phyloP scores from a whole-genome alignment of 2,329 filamentous ascomycete species.

The Nemania sp. region DNA sequence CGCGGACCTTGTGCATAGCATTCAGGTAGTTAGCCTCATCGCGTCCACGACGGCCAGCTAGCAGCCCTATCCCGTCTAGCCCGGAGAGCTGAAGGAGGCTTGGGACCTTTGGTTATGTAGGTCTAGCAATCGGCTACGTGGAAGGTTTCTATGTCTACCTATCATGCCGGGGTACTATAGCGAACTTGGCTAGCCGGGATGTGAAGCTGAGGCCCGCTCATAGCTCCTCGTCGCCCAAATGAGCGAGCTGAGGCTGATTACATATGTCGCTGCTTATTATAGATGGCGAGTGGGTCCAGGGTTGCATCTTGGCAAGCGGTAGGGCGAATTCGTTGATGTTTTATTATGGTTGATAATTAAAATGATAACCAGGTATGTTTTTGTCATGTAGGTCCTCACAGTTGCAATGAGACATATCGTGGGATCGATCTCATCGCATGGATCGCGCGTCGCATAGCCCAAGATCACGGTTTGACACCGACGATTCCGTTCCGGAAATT shows the following conservation, averaged over 20 bases:
- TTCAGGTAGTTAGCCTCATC: slow-evolving; percentile 23
- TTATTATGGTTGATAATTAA: background rate
- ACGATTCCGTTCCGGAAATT: background rate
- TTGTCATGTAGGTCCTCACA: background rate
- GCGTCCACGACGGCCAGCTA: slow-evolving; percentile 16
- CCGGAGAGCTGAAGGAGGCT: slow-evolving; percentile 21
- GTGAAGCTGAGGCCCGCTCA: slow-evolving; percentile 28
- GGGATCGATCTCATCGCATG: background rate
- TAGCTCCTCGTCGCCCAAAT: slow-evolving; percentile 14
- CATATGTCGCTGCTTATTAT: slow-evolving; percentile 28
- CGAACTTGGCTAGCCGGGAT: slow-evolving; percentile 6
- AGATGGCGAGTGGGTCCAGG: slow-evolving; percentile 13
- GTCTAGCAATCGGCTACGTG: slow-evolving; percentile 7
- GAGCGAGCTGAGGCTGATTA: slow-evolving; percentile 31
- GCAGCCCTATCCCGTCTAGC: slow-evolving; percentile 26
- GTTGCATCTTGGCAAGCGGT: slow-evolving; percentile 14
- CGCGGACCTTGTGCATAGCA: slow-evolving; percentile 1
- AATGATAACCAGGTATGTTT: background rate
- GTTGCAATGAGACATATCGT: background rate
- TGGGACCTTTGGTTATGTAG: slow-evolving; percentile 27
- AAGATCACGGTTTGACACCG: background rate
- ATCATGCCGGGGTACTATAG: background rate
- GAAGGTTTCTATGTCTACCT: background rate
- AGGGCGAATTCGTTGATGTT: slow-evolving; percentile 7
- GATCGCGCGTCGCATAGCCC: too few species aligned